A percentile compares a stretch with the other conserved stretches of the same genome.
Evolutionary conservation across 495 filamentous ascomycete genomes (phyloP).

Genomic region (Trichoderma orchidacearum): DNA sequence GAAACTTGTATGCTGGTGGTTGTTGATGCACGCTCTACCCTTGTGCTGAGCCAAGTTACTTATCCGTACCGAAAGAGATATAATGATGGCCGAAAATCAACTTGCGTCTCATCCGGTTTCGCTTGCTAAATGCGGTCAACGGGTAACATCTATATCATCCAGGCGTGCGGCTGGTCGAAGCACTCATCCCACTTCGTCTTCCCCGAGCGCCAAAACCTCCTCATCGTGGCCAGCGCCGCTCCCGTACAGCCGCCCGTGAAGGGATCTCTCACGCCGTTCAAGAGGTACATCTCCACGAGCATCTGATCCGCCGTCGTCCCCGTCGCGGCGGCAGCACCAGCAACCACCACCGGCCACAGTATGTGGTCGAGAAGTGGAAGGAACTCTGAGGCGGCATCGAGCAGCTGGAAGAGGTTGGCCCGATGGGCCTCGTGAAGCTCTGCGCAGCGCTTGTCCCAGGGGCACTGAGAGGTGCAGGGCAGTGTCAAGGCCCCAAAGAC

Average conservation of each 20-base stretch:
- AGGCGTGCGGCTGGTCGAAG: not conserved
- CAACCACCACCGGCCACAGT: slow-evolving; percentile 40
- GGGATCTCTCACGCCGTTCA: not conserved
- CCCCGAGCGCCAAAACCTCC: not conserved
- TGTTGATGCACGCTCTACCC: too few species aligned
- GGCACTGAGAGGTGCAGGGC: not conserved
- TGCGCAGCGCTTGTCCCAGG: not conserved
- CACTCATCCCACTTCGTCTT: not conserved
- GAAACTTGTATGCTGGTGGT: too few species aligned
- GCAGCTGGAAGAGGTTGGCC: not conserved
- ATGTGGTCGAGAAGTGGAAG: not conserved
- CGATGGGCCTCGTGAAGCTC: not conserved
- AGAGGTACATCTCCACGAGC: not conserved
- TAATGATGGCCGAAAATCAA: too few species aligned
- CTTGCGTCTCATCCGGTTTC: too few species aligned
- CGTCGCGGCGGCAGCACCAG: slow-evolving; percentile 57
- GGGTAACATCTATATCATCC: not conserved
- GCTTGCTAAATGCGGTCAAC: too few species aligned
- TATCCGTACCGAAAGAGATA: too few species aligned
- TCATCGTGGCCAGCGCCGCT: not conserved
- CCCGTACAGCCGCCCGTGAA: not conserved
- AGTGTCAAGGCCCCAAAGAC: not conserved
- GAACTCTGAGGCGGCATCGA: not conserved
- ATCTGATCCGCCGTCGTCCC: slow-evolving; percentile 57
- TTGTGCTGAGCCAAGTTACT: too few species aligned